phyloP scores from a whole-genome alignment of 441 rosid genomes.

The Biscutella laevigata region DNA sequence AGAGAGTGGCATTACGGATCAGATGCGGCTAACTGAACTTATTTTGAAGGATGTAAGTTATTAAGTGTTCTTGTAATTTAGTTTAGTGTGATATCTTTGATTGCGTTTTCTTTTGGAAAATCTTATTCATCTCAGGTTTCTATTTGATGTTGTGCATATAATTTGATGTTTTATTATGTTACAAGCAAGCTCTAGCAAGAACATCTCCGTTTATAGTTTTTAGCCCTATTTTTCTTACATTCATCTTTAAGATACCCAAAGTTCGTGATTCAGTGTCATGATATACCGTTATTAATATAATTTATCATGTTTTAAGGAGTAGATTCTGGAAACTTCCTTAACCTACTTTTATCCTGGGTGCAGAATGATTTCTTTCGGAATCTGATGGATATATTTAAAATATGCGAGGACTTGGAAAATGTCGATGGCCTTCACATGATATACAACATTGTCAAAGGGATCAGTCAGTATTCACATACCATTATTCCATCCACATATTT shows the following conservation, averaged over 20 bases:
- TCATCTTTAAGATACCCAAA: conserved; percentile 2
- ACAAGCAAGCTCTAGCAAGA: background rate
- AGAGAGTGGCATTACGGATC: conserved; percentile 88
- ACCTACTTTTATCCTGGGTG: conserved; percentile 25
- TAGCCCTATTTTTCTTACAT: background rate
- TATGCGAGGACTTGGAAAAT: conserved; percentile 85
- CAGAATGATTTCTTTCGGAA: conserved; percentile 87
- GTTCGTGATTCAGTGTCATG: conserved; percentile 11
- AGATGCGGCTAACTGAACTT: conserved; percentile 74
- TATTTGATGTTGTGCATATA: background rate
- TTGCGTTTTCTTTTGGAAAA: background rate
- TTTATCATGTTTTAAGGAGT: background rate
- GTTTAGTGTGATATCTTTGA: conserved; percentile 1
- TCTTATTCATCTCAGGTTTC: background rate
- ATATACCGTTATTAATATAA: background rate
- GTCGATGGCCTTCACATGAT: conserved; percentile 91
- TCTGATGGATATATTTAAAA: conserved; percentile 73
- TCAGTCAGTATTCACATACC: conserved; percentile 47
- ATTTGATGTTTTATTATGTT: background rate
- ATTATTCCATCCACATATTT: conserved; percentile 3
- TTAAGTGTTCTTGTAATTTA: conserved; percentile 11
- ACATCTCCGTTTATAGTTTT: conserved; percentile 4
- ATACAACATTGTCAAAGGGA: conserved; percentile 85
- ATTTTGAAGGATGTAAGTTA: conserved; percentile 77
- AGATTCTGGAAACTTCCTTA: conserved; percentile 10